Percentiles rank a stretch among this genome's conserved stretches.
Conservation (phyloP, 768 basidiomycete species). For the Dacryopinax primogenitus region DNA sequence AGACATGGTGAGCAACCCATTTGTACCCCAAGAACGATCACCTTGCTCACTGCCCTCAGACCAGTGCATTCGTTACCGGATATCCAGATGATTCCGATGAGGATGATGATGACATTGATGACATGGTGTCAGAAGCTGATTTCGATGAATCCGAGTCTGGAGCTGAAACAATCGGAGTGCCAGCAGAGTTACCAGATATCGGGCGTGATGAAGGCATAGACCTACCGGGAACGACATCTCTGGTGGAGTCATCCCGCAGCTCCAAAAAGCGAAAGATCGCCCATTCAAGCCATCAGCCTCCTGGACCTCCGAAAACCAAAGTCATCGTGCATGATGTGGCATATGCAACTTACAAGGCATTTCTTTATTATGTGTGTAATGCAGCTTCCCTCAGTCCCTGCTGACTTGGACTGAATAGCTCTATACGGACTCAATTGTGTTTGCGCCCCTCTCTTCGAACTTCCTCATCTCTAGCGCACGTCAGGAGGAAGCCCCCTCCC, state of each 20-base stretch:
- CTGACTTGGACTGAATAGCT: constrained; percentile 34
- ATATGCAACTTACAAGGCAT: constrained; percentile 49
- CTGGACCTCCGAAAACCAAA: constrained; percentile 40
- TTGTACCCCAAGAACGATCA: not conserved
- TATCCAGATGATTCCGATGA: constrained; percentile 20
- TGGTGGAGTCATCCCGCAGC: not conserved
- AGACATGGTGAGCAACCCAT: not conserved
- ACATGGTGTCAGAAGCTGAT: not conserved
- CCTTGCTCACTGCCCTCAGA: not conserved
- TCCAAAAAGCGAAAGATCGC: not conserved
- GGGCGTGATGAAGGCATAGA: not conserved
- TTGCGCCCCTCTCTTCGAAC: constrained; percentile 70
- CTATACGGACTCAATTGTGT: constrained; percentile 73
- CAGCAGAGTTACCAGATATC: not conserved
- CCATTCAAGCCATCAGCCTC: not conserved
- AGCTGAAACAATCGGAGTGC: not conserved
- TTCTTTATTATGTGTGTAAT: constrained; percentile 60
- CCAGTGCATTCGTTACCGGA: not conserved
- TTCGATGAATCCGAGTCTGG: not conserved
- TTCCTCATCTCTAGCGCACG: constrained; percentile 29
- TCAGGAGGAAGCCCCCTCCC: constrained; percentile 4
- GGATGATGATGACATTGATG: constrained; percentile 15
- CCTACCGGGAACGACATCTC: not conserved
- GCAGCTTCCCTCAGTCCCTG: not conserved
- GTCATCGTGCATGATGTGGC: constrained; percentile 47